Evolutionary conservation across 2,329 filamentous ascomycete genomes (phyloP).

Genomic region (Colletotrichum brevisporum): DNA sequence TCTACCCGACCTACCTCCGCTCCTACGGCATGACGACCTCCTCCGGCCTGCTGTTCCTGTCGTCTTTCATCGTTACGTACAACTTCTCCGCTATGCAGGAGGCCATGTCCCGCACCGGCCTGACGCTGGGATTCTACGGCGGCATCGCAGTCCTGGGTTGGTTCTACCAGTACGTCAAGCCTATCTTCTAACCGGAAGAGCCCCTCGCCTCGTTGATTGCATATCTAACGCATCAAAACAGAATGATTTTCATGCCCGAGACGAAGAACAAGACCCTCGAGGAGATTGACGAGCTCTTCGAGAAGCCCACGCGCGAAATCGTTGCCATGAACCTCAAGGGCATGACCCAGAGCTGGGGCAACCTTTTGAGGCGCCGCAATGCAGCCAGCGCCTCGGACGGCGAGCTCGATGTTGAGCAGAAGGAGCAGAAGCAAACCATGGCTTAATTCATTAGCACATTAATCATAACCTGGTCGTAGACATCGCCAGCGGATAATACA

Average conservation of each 20-base stretch:
- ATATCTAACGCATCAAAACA: not conserved
- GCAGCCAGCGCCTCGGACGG: not conserved
- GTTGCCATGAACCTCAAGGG: conserved; percentile 68
- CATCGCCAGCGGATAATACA: not conserved
- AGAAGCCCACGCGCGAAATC: conserved; percentile 72
- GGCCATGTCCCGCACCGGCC: conserved; percentile 75
- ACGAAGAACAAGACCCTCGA: conserved; percentile 79
- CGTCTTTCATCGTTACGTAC: conserved; percentile 81
- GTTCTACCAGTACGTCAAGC: conserved; percentile 69
- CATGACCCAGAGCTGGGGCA: conserved; percentile 1
- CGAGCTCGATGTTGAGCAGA: conserved; percentile 8
- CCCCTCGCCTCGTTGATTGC: not conserved
- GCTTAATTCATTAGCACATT: not conserved
- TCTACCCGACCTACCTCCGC: conserved; percentile 80
- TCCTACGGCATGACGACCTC: conserved; percentile 82
- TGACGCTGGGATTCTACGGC: conserved; percentile 80
- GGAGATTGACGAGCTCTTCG: conserved; percentile 79
- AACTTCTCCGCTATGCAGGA: conserved; percentile 80
- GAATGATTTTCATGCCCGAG: conserved; percentile 80
- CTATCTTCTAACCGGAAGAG: not conserved
- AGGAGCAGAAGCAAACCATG: conserved; percentile 6
- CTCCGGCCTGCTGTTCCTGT: conserved; percentile 77
- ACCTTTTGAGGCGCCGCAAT: conserved; percentile 24
- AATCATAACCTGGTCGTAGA: not conserved
- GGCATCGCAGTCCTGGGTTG: conserved; percentile 79